phyloP scores from a whole-genome alignment of 768 basidiomycete species.

The Lactarius indigo region DNA sequence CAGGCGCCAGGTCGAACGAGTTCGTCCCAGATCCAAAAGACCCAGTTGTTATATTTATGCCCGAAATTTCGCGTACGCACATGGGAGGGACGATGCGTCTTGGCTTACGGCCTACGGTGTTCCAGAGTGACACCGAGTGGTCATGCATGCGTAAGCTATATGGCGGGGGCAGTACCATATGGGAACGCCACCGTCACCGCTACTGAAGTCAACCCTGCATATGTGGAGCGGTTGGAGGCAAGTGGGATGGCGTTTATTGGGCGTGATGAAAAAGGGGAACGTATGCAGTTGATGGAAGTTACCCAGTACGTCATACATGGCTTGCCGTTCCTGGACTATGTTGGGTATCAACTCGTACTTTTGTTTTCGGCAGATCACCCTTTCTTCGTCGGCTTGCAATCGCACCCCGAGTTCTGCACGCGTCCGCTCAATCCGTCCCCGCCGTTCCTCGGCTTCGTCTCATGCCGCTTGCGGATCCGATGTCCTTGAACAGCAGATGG shows the following conservation, averaged over 20 bases:
- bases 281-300: conserved; percentile 98
- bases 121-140: conserved; percentile 71
- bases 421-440: conserved; percentile 97
- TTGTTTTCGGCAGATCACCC: conserved; percentile 65
- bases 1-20: conserved; percentile 85
- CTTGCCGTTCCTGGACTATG: not conserved
- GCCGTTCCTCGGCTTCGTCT: conserved; percentile 92
- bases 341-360: not conserved
- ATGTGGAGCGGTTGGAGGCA: conserved; percentile 64
- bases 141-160: conserved; percentile 76
- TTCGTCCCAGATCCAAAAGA: conserved; percentile 59
- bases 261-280: conserved; percentile 92
- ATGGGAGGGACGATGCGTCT: conserved; percentile 99
- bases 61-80: conserved; percentile 95
- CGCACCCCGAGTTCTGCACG: conserved; percentile 98
- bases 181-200: conserved; percentile 96
- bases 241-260: conserved; percentile 80
- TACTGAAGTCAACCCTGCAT: conserved; percentile 94
- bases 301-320: conserved; percentile 50
- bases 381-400: conserved; percentile 90
- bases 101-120: conserved; percentile 95
- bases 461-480: conserved; percentile 59
- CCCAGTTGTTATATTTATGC: conserved; percentile 94
- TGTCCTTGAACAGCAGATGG: conserved; percentile 69
- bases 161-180: conserved; percentile 74